Conservation (phyloP, 345 rosid genomes). For the Hevea brasiliensis region DNA sequence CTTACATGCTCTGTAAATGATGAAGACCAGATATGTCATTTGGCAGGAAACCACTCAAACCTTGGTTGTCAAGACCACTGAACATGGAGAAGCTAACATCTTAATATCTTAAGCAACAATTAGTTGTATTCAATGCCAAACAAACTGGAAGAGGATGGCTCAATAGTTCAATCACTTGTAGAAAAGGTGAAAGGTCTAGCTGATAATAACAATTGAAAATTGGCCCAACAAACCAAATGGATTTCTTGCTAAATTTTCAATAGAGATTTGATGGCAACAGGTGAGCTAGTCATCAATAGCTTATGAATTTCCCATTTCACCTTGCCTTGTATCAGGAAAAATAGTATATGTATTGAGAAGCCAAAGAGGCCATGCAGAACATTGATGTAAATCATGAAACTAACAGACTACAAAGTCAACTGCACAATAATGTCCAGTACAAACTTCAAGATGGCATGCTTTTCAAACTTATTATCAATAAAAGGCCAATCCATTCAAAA, state of each 20-base stretch:
- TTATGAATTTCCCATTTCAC: neutral
- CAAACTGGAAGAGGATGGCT: neutral
- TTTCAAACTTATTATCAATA: conserved; percentile 1
- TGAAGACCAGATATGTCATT: conserved; percentile 62
- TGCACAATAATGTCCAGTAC: neutral
- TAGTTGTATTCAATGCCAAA: neutral
- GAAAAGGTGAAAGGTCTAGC: neutral
- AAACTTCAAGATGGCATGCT: neutral
- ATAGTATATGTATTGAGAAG: neutral
- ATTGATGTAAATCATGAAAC: neutral
- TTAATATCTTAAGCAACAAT: neutral
- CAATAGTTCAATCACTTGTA: neutral
- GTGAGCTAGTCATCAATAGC: neutral
- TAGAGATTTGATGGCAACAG: neutral
- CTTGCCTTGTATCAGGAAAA: neutral
- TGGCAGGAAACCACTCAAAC: conserved; percentile 79
- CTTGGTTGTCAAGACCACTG: conserved; percentile 92
- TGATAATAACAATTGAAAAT: neutral
- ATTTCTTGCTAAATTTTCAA: conserved; percentile 1
- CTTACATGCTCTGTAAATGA: conserved; percentile 91
- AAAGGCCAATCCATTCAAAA: neutral
- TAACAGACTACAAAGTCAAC: neutral
- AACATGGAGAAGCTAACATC: conserved; percentile 19
- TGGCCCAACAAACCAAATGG: neutral
- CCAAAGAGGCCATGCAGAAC: neutral